Evolutionary conservation across 176 grass and related monocot genomes (phyloP).

Genomic region (Avena insularis): DNA sequence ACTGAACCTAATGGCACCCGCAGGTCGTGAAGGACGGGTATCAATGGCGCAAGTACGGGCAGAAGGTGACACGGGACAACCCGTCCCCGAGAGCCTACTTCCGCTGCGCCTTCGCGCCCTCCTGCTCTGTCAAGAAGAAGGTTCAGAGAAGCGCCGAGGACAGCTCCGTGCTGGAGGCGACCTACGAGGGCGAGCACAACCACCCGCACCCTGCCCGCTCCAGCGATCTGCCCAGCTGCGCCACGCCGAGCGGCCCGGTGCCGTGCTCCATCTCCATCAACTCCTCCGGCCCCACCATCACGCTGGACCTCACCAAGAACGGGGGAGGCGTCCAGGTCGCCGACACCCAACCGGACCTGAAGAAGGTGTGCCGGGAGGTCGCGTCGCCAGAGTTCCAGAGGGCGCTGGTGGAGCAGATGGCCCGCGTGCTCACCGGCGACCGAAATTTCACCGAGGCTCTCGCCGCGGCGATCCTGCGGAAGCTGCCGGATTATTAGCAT

Average conservation of each 20-base stretch:
- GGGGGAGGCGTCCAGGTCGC: conserved; percentile 5
- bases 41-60: conserved; percentile 97
- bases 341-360: conserved; percentile 30
- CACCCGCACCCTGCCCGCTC: conserved; percentile 47
- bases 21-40: conserved; percentile 86
- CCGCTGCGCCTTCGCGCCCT: conserved; percentile 80
- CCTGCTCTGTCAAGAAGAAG: conserved; percentile 97
- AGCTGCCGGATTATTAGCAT: conserved; percentile 48
- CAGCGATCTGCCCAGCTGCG: not conserved
- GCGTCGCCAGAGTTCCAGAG: conserved; percentile 63
- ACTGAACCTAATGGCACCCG: not conserved
- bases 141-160: conserved; percentile 95
- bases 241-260: conserved; percentile 17
- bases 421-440: conserved; percentile 63
- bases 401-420: conserved; percentile 73
- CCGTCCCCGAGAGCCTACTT: conserved; percentile 91
- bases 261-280: conserved; percentile 69
- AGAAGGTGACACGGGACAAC: conserved; percentile 93
- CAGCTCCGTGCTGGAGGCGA: conserved; percentile 74
- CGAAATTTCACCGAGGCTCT: conserved; percentile 61
- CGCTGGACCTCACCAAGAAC: conserved; percentile 64
- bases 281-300: conserved; percentile 70
- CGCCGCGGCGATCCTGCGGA: conserved; percentile 64
- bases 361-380: conserved; percentile 50
- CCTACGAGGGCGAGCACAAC: conserved; percentile 96